Percentiles rank a stretch among this genome's conserved stretches.
phyloP scores from a whole-genome alignment of 179 eudicot genomes.

The Beta lomatogona region DNA sequence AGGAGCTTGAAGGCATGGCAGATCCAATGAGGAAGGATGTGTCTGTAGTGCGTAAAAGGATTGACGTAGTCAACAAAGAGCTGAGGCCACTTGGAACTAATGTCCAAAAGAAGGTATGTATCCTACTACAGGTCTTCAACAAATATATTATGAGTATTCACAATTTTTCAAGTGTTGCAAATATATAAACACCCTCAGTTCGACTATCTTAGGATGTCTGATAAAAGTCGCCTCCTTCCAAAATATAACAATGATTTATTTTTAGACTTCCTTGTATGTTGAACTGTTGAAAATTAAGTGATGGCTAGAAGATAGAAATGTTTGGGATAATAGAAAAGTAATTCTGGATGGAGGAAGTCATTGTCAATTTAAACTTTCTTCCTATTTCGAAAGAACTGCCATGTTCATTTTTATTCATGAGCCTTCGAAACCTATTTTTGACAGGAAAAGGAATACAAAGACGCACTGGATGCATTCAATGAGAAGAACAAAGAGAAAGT shows the following conservation, averaged over 20 bases:
- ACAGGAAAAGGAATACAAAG: conserved; percentile 90
- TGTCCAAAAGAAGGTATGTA: conserved; percentile 88
- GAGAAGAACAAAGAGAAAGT: conserved; percentile 97
- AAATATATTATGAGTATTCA: no score
- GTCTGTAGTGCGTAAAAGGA: conserved; percentile 77
- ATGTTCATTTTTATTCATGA: no score
- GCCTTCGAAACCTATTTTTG: background rate
- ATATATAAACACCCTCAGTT: no score
- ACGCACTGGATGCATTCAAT: conserved; percentile 83
- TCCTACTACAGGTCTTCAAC: background rate
- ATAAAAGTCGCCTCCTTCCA: no score
- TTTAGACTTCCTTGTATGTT: no score
- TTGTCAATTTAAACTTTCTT: no score
- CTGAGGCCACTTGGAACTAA: conserved; percentile 80
- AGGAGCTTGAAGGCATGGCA: conserved; percentile 79
- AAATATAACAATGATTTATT: no score
- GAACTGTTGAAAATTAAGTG: no score
- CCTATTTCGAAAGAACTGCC: no score
- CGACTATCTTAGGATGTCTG: no score
- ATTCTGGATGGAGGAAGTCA: background rate
- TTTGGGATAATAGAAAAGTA: background rate
- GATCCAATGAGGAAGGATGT: conserved; percentile 97
- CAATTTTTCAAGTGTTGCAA: no score
- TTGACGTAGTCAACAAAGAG: conserved; percentile 80
- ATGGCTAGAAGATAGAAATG: no score